Evolutionary conservation across 192 early-diverging fungal genomes (phyloP).

Genomic region (Umbelopsis sp.): DNA sequence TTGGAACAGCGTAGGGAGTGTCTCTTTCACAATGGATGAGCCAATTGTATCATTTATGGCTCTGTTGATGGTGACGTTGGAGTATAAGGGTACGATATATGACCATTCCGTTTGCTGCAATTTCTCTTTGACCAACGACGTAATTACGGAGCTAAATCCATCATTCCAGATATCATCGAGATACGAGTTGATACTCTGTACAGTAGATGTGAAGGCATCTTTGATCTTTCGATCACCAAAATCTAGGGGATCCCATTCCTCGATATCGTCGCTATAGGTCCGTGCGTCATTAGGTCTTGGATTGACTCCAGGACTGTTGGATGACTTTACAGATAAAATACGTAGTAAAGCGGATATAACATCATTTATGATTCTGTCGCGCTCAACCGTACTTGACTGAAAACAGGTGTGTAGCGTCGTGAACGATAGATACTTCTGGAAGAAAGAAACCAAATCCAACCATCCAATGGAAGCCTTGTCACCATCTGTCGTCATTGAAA

Average conservation of each 20-base stretch:
- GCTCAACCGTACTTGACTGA: background rate
- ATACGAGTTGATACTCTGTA: slow-evolving; percentile 20
- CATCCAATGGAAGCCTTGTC: background rate
- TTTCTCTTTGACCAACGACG: slow-evolving; percentile 19
- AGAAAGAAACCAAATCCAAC: background rate
- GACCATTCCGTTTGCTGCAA: slow-evolving; percentile 22
- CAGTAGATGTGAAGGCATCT: background rate
- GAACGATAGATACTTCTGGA: background rate
- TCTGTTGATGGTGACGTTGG: slow-evolving; percentile 27
- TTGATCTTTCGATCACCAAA: background rate
- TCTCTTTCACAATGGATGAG: slow-evolving; percentile 40
- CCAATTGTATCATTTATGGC: slow-evolving; percentile 29
- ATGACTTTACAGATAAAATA: background rate
- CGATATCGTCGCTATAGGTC: background rate
- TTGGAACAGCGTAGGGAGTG: slow-evolving; percentile 48
- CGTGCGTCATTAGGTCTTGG: background rate
- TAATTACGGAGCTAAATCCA: slow-evolving; percentile 30
- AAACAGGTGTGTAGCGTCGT: background rate
- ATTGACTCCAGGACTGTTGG: background rate
- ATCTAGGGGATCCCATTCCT: background rate
- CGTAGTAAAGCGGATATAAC: background rate
- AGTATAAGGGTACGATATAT: slow-evolving; percentile 13
- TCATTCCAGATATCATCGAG: slow-evolving; percentile 32
- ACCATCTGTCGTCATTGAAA: background rate
- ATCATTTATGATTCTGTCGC: background rate